Evolutionary conservation across 768 basidiomycete genomes (phyloP), one percentile per base, ranked within the genome.

Genomic region (Baorangia bicolor): DNA sequence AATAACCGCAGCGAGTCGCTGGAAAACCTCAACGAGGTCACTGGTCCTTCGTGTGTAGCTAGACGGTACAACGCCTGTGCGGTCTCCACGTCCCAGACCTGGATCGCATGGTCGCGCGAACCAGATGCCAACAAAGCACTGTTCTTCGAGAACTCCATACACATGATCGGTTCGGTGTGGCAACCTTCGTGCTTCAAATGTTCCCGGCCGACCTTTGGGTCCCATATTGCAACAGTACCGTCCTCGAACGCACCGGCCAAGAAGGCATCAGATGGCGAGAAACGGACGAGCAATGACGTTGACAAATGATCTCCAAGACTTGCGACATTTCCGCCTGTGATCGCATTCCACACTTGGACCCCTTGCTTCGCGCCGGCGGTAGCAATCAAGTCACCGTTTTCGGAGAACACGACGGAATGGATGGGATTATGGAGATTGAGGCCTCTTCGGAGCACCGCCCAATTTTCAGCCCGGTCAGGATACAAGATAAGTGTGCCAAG

Each of bases 21-120:
- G 1, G 67, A 65, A 49, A 70, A 71, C 1, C 31, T 58, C 38
- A 71, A 44, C 9, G 57, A 43, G 4, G 31, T 49, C 38, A 71
- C 65, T 2, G 51, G 30, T 21, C 55, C 60, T 38, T 63, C 57
- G 46, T 69, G 71, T 0, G 42, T 21, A 5, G 37, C 47, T 1
- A 67, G 37, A 35, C 38, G 49, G 20, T 62, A 45, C 41, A 69
- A 33, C 2, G 38, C 13, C 20, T 62, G 55, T 11, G 57, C 55
- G 0, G 50, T 60, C 38, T 49, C 43, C 23, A 62, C n/a, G 6
- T 62, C 63, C 69, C 69, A 72, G 12, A 70, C 53, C 25, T 55
- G 58, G 33, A 67, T 61, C 1, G 18, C 31, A 40, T 23, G 39
- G 44, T 67, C 65, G 1, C 51, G 45, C 13, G 65, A 54, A 39